Evolutionary conservation across 2,329 filamentous ascomycete genomes (phyloP).

Genomic region (Gliomastix tumulicola): DNA sequence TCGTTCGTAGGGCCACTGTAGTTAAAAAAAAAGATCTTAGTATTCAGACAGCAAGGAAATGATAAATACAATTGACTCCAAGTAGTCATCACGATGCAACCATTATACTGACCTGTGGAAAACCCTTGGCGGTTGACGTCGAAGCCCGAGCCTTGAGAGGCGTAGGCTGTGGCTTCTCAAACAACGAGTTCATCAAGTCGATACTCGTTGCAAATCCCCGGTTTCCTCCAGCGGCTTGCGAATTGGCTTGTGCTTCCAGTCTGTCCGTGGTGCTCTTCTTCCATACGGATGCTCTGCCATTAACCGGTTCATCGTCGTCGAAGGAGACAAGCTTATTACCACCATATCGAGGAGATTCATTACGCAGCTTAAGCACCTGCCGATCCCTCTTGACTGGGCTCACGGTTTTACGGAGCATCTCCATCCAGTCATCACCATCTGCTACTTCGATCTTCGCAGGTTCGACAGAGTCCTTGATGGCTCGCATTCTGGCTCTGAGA

Average conservation of each 20-base stretch:
- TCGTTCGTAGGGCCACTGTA: slow-evolving; percentile 83
- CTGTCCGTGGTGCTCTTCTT: slow-evolving; percentile 20
- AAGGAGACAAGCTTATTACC: slow-evolving; percentile 12
- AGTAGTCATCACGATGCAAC: slow-evolving; percentile 23
- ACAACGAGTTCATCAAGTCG: slow-evolving; percentile 93
- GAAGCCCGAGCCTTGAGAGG: slow-evolving; percentile 44
- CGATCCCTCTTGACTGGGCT: slow-evolving; percentile 91
- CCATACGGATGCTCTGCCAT: slow-evolving; percentile 27
- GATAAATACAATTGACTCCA: slow-evolving; percentile 20
- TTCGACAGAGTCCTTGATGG: slow-evolving; percentile 51
- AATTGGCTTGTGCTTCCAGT: too few relatives aligned
- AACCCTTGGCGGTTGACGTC: slow-evolving; percentile 50
- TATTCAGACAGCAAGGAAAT: slow-evolving; percentile 22
- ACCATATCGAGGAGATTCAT: slow-evolving; percentile 40
- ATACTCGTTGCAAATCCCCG: slow-evolving; percentile 80
- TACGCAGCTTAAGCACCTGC: slow-evolving; percentile 54
- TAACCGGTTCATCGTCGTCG: too few relatives aligned
- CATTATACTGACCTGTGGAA: slow-evolving; percentile 78
- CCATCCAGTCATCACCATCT: slow-evolving; percentile 81
- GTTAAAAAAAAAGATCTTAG: slow-evolving; percentile 36
- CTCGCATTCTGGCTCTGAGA: slow-evolving; percentile 56
- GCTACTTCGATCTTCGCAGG: slow-evolving; percentile 54
- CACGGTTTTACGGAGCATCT: slow-evolving; percentile 88
- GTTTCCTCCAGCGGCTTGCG: slow-evolving; percentile 38
- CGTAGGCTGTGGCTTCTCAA: slow-evolving; percentile 60